Evolutionary conservation across 192 early-diverging fungal species (phyloP), one percentile per base, ranked within the genome.

Genomic region (Backusella morwellensis): DNA sequence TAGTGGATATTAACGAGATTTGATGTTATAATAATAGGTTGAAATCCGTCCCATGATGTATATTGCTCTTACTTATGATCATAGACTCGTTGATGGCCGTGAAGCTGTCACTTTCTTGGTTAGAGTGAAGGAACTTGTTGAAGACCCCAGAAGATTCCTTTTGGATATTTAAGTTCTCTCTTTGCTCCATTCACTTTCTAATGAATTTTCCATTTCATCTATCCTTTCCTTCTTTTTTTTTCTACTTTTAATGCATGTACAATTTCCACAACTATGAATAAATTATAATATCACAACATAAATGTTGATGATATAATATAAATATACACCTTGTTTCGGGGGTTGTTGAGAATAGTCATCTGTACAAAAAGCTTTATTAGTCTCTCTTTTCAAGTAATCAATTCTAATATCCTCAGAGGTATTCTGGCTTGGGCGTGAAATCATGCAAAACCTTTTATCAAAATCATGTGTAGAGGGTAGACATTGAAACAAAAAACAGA

Each of bases 91-190:
- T 86, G 98, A 99, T 81, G 98, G 96, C 50, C 95, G 98, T 86
- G 98, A 99, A 89, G 98, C 98, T 23, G 95, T 96, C 32, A 98
- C 97, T 42, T 99, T 99, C 94, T 88, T 99, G 66, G 96, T 98
- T 78, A 97, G 95, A 85, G 54, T 99, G 70, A 99, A 99, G 90
- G 95, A 99, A 88, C 85, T 89, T 75, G 91, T 99, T 70, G 98
- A 99, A 88, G 98, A 99, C 81, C 98, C 98, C 68, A 87, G 91
- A 52, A 89, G 97, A 77, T 79, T 99, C 83, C 88, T 99, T 66
- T 87, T 98, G 81, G 92, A 93, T 75, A 85, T 99, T 72, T 99
- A 93, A 91, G 56, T 63, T 63, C 12, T 59, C 11, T 26, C 11
- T 9, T 14, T 63, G 9, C 26, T 63, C 56, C 26, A 14, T 29